Evolutionary conservation across 768 basidiomycete genomes (phyloP), one percentile per base, ranked within the genome.

Genomic region (Steccherinum ochraceum): DNA sequence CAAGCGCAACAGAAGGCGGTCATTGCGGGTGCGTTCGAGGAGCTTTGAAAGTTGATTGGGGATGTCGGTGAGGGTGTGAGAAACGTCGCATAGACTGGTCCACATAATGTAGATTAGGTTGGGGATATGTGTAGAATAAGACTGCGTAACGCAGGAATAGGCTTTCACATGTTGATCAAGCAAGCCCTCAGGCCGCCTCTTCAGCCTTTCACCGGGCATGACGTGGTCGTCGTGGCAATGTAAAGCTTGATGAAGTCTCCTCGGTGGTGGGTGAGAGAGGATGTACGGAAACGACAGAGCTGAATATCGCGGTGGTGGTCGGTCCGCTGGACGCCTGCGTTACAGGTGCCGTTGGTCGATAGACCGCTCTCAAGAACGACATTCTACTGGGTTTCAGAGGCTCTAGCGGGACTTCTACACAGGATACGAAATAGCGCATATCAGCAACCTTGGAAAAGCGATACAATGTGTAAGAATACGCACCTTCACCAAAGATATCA

Each of bases 1-100:
- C 70, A 70, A 48, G 68, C 48, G 20, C 86, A 93, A 65, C 85
- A 89, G 67, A 72, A 71, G 59, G 73, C 61, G 43, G 70, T 93
- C 19, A 47, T 90, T 12, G 77, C 77, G 27, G 69, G 70, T 19
- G 79, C 78, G 2, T 89, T 91, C 59, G 65, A 72, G 40, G 72
- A 69, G 18, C 51, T 79, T 16, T 54, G 25, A 49, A 39, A 39
- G 10, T 16, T 46, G 30, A 7, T 7, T 16, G 30, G 30, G 7
- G 7, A 7, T 16, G 30, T 35, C 30, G 30, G n/a, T n/a, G n/a
- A n/a, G n/a, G n/a, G n/a, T n/a, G n/a, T n/a, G n/a, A n/a, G n/a
- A n/a, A n/a, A n/a, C n/a, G n/a, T n/a, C 30, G 7, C 30, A 35
- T 35, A 35, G 30, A 7, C 30, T 35, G 30, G 30, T 16, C 16